Evolutionary conservation across 352 stramenopile species (phyloP).

Genomic region (Aphanomyces cochlioides): DNA sequence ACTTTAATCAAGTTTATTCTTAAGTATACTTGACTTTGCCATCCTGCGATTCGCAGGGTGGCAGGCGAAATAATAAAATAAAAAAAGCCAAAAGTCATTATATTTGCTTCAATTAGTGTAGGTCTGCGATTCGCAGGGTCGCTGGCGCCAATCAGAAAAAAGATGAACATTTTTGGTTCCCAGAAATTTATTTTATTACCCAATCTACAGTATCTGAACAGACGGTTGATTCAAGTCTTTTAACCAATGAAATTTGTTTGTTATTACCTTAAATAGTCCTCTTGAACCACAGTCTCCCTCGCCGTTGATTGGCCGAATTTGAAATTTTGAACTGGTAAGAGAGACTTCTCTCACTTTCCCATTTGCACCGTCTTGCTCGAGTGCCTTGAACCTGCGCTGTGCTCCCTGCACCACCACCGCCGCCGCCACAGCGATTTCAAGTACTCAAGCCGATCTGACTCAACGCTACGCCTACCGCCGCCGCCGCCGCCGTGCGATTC

Average conservation of each 20-base stretch:
- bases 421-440: not conserved
- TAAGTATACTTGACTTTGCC: no score
- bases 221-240: no score
- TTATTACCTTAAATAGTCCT: slow-evolving; percentile 4
- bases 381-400: not conserved
- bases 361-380: not conserved
- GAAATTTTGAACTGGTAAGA: slow-evolving; percentile 4
- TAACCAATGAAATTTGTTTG: not conserved
- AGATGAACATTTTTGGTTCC: no score
- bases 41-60: not conserved
- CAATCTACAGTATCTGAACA: not conserved
- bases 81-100: slow-evolving; percentile 9
- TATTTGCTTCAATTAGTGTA: slow-evolving; percentile 5
- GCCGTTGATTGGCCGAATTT: not conserved
- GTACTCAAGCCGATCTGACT: not conserved
- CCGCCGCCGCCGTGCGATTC: no score
- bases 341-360: not conserved
- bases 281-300: not conserved
- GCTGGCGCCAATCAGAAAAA: not conserved
- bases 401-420: not conserved
- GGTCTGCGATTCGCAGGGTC: not conserved
- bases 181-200: not conserved
- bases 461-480: no score
- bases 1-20: no score
- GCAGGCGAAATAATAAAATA: slow-evolving; percentile 7